These are phyloP conservation scores for Pleurostoma richardsiae DNA, from an alignment of 2,329 filamentous ascomycete species.

Conservation along the genomic window DNA sequence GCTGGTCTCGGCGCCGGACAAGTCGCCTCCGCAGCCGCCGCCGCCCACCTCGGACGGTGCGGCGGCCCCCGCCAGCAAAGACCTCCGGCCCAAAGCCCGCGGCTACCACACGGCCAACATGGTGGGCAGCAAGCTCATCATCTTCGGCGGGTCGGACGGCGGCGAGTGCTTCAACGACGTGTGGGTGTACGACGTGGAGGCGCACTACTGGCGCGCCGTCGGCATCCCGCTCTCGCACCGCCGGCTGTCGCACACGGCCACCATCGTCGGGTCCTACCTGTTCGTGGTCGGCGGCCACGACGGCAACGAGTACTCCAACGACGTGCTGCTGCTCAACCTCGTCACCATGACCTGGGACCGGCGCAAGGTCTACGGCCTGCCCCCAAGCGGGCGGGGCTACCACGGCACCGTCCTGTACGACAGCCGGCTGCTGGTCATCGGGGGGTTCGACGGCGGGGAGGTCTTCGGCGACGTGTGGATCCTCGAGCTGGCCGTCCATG, in stretches of 20 bases:
- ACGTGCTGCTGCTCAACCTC: conserved; percentile 63
- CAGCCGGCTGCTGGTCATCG: conserved; percentile 58
- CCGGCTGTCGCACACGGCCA: conserved; percentile 63
- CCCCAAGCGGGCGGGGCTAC: conserved; percentile 60
- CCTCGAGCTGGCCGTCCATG: conserved; percentile 63
- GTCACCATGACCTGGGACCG: conserved; percentile 72
- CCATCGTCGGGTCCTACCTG: conserved; percentile 64
- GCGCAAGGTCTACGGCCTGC: conserved; percentile 58
- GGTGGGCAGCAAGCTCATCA: conserved; percentile 67
- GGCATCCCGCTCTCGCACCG: conserved; percentile 56
- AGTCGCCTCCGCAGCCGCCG: conserved; percentile 15
- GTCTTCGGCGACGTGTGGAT: conserved; percentile 66
- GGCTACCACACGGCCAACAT: conserved; percentile 72
- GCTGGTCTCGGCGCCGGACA: conserved; percentile 46
- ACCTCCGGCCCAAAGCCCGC: conserved; percentile 53
- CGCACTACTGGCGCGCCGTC: conserved; percentile 53
- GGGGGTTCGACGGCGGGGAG: conserved; percentile 63
- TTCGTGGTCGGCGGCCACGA: conserved; percentile 69
- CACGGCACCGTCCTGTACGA: conserved; percentile 63
- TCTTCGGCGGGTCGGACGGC: conserved; percentile 66
- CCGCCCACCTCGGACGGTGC: conserved; percentile 6
- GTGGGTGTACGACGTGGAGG: conserved; percentile 67
- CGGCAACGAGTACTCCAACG: conserved; percentile 64
- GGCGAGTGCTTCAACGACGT: conserved; percentile 70
- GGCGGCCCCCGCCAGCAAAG: conserved; percentile 14